phyloP scores from a whole-genome alignment of 495 filamentous ascomycete species.

The Rostrohypoxylon terebratum region DNA sequence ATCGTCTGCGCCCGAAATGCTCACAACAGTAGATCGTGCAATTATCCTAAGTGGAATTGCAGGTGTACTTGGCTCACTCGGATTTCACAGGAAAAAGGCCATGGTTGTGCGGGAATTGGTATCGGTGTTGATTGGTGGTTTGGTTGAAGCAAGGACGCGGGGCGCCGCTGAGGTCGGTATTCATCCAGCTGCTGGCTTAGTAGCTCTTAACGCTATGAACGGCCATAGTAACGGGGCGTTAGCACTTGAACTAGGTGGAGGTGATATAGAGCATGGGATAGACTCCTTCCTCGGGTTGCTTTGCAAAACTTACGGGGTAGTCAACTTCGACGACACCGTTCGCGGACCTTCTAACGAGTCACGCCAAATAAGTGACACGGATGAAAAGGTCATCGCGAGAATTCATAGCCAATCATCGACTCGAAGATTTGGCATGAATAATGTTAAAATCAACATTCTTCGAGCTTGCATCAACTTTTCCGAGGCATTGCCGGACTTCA shows the following conservation, averaged over 20 bases:
- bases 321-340: conserved; percentile 50
- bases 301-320: conserved; percentile 63
- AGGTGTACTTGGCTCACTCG: conserved; percentile 79
- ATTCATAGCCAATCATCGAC: conserved; percentile 64
- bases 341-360: conserved; percentile 25
- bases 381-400: conserved; percentile 63
- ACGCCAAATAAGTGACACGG: conserved; percentile 53
- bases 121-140: conserved; percentile 79
- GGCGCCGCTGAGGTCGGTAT: conserved; percentile 95
- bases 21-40: conserved; percentile 75
- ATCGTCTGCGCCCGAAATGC: conserved; percentile 67
- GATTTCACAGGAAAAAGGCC: conserved; percentile 85
- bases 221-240: conserved; percentile 64
- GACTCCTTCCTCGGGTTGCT: conserved; percentile 62
- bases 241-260: conserved; percentile 77
- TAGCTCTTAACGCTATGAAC: conserved; percentile 66
- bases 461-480: conserved; percentile 88
- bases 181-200: conserved; percentile 88
- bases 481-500: conserved; percentile 92
- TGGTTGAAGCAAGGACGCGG: conserved; percentile 92
- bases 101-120: conserved; percentile 87
- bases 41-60: conserved; percentile 86
- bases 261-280: conserved; percentile 80
- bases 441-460: conserved; percentile 85
- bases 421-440: conserved; percentile 71